phyloP scores from a whole-genome alignment of 2,329 filamentous ascomycete genomes.

The Aspergillus sp. region DNA sequence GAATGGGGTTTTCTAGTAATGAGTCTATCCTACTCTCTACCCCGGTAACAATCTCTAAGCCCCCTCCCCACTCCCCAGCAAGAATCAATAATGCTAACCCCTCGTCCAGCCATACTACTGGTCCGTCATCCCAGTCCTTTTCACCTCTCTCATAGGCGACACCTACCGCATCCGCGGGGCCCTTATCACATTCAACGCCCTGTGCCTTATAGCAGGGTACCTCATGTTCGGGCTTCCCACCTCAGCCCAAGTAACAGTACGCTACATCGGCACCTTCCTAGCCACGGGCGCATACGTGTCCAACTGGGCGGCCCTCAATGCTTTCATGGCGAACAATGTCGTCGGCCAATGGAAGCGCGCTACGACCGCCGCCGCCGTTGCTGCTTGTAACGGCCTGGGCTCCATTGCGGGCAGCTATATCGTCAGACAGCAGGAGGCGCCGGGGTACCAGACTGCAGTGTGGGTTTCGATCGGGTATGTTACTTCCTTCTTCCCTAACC shows the following conservation, averaged over 20 bases:
- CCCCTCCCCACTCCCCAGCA: not conserved
- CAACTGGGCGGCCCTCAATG: slow-evolving; percentile 67
- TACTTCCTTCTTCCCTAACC: not conserved
- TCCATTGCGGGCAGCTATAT: slow-evolving; percentile 68
- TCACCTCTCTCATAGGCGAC: slow-evolving; percentile 65
- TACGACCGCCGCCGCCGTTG: slow-evolving; percentile 60
- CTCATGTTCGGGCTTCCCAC: slow-evolving; percentile 62
- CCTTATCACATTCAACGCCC: slow-evolving; percentile 64
- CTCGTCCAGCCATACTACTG: slow-evolving; percentile 62
- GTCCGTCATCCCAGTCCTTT: slow-evolving; percentile 61
- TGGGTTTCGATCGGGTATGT: slow-evolving; percentile 63
- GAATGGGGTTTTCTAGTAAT: slow-evolving; percentile 55
- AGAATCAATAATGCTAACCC: not conserved
- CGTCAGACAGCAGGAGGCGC: slow-evolving; percentile 61
- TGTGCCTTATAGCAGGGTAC: slow-evolving; percentile 63
- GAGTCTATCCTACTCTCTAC: slow-evolving; percentile 62
- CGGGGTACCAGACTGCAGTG: slow-evolving; percentile 63
- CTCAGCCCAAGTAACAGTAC: slow-evolving; percentile 55
- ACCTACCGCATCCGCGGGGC: slow-evolving; percentile 60
- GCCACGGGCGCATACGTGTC: slow-evolving; percentile 68
- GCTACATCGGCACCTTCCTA: slow-evolving; percentile 65
- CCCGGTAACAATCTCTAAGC: slow-evolving; percentile 38
- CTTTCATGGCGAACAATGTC: slow-evolving; percentile 64
- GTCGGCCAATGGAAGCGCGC: slow-evolving; percentile 65
- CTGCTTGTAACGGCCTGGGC: slow-evolving; percentile 62